These are phyloP conservation scores for Rhodotorula sp. DNA, from an alignment of 1,284 basidiomycete species.

Conservation along the genomic window DNA sequence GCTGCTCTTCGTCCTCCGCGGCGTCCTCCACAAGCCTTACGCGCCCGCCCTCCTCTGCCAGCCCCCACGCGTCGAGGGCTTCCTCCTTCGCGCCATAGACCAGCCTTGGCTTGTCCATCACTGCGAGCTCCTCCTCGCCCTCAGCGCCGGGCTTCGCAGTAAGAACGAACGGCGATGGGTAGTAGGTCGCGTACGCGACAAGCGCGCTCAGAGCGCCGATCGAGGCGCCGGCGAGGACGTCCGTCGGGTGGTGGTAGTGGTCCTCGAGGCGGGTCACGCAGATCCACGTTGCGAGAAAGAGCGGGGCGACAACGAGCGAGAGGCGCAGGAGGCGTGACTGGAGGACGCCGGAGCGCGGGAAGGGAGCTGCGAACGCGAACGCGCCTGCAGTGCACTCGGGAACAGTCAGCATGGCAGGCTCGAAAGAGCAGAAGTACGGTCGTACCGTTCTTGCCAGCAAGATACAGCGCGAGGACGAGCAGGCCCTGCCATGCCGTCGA, in stretches of 20 bases:
- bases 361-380: conserved; percentile 57
- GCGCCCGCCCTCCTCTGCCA: conserved; percentile 9
- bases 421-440: neutral
- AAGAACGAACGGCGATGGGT: conserved; percentile 29
- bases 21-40: conserved; percentile 7
- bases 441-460: conserved; percentile 60
- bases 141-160: neutral
- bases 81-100: conserved; percentile 13
- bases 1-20: neutral
- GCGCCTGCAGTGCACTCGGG: conserved; percentile 55
- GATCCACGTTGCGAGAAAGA: conserved; percentile 64
- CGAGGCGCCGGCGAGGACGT: conserved; percentile 37
- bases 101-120: conserved; percentile 10
- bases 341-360: conserved; percentile 51
- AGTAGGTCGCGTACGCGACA: conserved; percentile 39
- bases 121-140: conserved; percentile 9
- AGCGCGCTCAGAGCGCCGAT: conserved; percentile 36
- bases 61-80: neutral
- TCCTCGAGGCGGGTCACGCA: conserved; percentile 53
- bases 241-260: conserved; percentile 41
- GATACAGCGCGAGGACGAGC: conserved; percentile 64
- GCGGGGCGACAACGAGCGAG: conserved; percentile 53
- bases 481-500: conserved; percentile 67
- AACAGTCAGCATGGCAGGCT: neutral
- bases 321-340: conserved; percentile 60